Evolutionary conservation across 192 early-diverging fungal species (phyloP), one percentile per base, ranked within the genome.

Genomic region (Allomyces macrogynus): DNA sequence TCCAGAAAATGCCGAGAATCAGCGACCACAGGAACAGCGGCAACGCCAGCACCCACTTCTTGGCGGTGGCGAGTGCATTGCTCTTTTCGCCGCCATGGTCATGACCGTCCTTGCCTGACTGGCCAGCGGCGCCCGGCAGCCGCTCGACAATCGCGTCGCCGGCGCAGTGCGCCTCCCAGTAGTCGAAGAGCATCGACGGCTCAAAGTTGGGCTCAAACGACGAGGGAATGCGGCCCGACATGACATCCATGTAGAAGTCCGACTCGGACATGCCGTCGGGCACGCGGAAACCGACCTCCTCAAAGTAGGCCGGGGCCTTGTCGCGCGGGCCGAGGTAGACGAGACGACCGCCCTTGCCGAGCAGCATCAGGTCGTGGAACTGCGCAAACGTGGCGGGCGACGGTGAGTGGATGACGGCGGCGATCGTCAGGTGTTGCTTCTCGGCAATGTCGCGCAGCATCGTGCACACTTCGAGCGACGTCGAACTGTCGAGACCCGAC

Each of bases 331-430:
- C 86, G 40, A 80, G 73, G 66, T 81, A 88, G 18, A 87, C 74
- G 14, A 84, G 72, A 27, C 68, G 72, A 1, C 86, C 86, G 20
- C 85, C 81, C 49, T 87, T 85, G n/a, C 86, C 85, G 22, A 88
- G 73, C 26, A 88, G 72, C 23, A 88, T 43, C 5, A 88, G 70
- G 64, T 88, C 86, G 67, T 88, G 83, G 72, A 88, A 88, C 64
- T 84, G 79, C 7, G 73, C 65, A 66, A 86, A 88, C 0, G 86
- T 75, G 16, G 79, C 75, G 3, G 81, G 80, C 1, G 76, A 76
- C 3, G 86, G 86, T 16, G 82, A 83, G 65, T 88, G 86, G 57
- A 88, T 80, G n/a, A 88, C 81, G n/a, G 86, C 80, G 4, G 82
- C 85, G 24, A 86, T 78, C 0, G 78, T 83, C 18, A 88, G 68